Base-by-base conservation (phyloP, 768 basidiomycete species). In the Auriculariales sp. region DNA sequence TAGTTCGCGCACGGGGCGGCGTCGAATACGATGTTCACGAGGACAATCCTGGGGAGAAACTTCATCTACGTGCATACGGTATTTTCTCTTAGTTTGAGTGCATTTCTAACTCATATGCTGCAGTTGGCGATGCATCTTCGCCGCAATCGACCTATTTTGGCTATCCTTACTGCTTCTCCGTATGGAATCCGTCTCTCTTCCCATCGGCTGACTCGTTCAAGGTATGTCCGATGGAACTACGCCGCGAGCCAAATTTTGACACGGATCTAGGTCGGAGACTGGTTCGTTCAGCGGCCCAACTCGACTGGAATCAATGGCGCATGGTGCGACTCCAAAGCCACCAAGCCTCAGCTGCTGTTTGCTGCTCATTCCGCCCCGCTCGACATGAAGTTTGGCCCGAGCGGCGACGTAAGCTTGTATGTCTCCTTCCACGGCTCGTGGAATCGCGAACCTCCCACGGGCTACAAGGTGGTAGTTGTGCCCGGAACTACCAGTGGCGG, bases 271-370 rank as follows among this genome's bases (percentile, higher is more conserved):
- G n/a, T 15, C 6, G 39, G 39, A 19, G 39, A 44, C 39, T 44
- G 39, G 39, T 44, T 44, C 22, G 39, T 44, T 44, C 39, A 44
- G 39, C 39, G 27, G 39, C 39, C 39, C 9, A 44, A 44, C 19
- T 12, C 39, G 17, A 24, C 39, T 3, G 19, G 19, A 19, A 44
- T 44, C 17, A 25, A 44, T 15, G 27, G 22, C 7, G 39, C 39
- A 9, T 44, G 39, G 39, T 44, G 39, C 22, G 7, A 24, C 5
- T 5, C 9, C 1, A 44, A 44, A 7, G 22, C 39, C 7, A 4
- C 27, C 14, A 44, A 44, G 19, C 39, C 39, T 9, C 22, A 44
- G 39, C 7, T 44, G 39, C 39, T 44, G 22, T 44, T 44, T 19
- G 22, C 22, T 19, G 39, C 39, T 10, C 39, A 44, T 19, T 44